These are phyloP conservation scores for Chamaecyparis obtusa DNA, from an alignment of 75 land plant genomes.

Conservation along the genomic window DNA sequence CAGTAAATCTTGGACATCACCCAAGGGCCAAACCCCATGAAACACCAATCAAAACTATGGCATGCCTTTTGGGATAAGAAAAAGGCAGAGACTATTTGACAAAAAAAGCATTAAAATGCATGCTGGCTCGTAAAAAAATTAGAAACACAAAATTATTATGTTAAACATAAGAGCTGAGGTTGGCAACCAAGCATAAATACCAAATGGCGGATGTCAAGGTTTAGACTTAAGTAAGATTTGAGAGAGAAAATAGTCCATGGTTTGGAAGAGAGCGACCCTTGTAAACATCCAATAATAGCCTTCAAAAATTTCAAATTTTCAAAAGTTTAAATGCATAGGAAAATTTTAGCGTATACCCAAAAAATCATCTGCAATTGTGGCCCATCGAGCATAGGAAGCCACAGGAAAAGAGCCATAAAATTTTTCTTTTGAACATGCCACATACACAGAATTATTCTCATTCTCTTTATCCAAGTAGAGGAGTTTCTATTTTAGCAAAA, in stretches of 20 bases:
- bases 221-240: too few relatives aligned
- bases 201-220: too few relatives aligned
- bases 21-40: too few relatives aligned
- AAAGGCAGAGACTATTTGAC: not conserved
- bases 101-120: not conserved
- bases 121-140: too few relatives aligned
- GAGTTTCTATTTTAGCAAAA: not conserved
- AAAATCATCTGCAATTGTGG: not conserved
- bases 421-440: not conserved
- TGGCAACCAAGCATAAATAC: too few relatives aligned
- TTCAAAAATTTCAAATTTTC: not conserved
- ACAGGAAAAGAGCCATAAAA: not conserved
- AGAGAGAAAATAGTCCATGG: too few relatives aligned
- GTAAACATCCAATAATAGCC: not conserved
- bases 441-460: not conserved
- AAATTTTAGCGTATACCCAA: not conserved
- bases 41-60: not conserved
- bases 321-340: not conserved
- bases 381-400: not conserved
- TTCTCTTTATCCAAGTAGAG: not conserved
- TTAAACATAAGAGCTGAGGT: too few relatives aligned
- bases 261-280: not conserved
- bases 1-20: too few relatives aligned
- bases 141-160: too few relatives aligned
- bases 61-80: not conserved